A percentile compares a stretch with the other conserved stretches of the same genome.
Evolutionary conservation across 2,329 filamentous ascomycete species (phyloP).

Genomic region (Hymenotorrendiella dingleyae): DNA sequence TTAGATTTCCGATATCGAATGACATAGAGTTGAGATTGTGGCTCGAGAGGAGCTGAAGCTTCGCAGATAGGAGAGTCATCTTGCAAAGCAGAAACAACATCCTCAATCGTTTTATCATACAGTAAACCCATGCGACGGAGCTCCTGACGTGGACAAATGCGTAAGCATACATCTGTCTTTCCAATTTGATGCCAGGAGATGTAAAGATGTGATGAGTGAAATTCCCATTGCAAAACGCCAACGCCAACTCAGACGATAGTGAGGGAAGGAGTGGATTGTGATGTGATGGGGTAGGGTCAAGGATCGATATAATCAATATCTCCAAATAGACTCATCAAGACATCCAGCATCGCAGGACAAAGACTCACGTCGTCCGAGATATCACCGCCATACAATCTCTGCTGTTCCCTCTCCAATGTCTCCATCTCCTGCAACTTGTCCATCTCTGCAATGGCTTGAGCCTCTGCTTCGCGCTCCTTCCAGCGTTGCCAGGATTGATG

Average conservation of each 20-base stretch:
- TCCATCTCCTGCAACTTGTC: constrained; percentile 20
- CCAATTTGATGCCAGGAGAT: background rate
- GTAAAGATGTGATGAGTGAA: background rate
- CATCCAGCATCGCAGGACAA: constrained; percentile 27
- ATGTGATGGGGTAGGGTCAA: constrained; percentile 15
- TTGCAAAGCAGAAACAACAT: constrained; percentile 7
- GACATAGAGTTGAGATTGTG: constrained; percentile 16
- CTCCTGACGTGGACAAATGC: constrained; percentile 23
- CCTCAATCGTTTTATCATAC: constrained; percentile 16
- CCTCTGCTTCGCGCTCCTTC: constrained; percentile 27
- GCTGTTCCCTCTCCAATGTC: constrained; percentile 23
- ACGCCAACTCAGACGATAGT: constrained; percentile 9
- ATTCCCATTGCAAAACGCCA: constrained; percentile 1
- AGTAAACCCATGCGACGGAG: constrained; percentile 19
- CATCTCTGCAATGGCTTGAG: constrained; percentile 20
- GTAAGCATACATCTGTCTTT: constrained; percentile 25
- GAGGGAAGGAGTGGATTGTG: no score
- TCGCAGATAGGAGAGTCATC: constrained; percentile 12
- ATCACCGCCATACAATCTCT: constrained; percentile 27
- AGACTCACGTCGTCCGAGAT: constrained; percentile 29
- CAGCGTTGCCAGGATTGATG: constrained; percentile 29
- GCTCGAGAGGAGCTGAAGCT: constrained; percentile 15
- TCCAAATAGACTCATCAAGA: constrained; percentile 29
- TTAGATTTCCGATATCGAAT: constrained; percentile 17
- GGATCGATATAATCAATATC: constrained; percentile 31